These are phyloP conservation scores for Melanopsichium pennsylvanicum DNA, from an alignment of 1,284 basidiomycete genomes.

Conservation along the genomic window DNA sequence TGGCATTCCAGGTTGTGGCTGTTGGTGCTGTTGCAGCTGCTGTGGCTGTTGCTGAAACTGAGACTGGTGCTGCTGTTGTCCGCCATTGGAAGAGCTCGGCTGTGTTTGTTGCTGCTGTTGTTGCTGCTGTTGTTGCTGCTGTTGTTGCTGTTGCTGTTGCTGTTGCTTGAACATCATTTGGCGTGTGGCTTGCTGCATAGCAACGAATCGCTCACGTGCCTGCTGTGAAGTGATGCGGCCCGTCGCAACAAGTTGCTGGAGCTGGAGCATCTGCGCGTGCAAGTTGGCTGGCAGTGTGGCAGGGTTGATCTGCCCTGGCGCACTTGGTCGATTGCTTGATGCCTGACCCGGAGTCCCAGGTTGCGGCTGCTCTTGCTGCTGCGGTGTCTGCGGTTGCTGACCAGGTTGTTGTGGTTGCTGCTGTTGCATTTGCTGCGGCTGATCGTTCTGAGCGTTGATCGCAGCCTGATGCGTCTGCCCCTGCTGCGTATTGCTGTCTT, in stretches of 20 bases:
- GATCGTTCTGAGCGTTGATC: conserved; percentile 8
- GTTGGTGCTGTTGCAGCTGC: conserved; percentile 10
- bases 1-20: neutral
- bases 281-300: conserved; percentile 38
- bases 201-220: conserved; percentile 52
- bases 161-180: conserved; percentile 48
- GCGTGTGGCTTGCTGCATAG: conserved; percentile 54
- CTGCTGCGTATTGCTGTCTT: conserved; percentile 11
- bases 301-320: conserved; percentile 16
- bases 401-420: conserved; percentile 6
- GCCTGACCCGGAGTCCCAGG: conserved; percentile 4
- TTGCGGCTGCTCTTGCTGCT: conserved; percentile 1
- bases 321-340: conserved; percentile 6
- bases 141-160: conserved; percentile 23
- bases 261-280: conserved; percentile 54
- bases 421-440: conserved; percentile 18
- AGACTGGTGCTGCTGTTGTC: conserved; percentile 5
- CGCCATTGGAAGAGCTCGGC: conserved; percentile 6
- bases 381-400: conserved; percentile 7
- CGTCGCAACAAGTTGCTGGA: conserved; percentile 47
- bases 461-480: conserved; percentile 8
- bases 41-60: conserved; percentile 8
- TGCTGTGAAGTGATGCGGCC: conserved; percentile 58
- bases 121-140: conserved; percentile 14
- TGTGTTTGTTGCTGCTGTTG: conserved; percentile 16